These are phyloP conservation scores for Suhomyces wounanorum DNA, from an alignment of 1,139 yeast species.

Conservation along the genomic window DNA sequence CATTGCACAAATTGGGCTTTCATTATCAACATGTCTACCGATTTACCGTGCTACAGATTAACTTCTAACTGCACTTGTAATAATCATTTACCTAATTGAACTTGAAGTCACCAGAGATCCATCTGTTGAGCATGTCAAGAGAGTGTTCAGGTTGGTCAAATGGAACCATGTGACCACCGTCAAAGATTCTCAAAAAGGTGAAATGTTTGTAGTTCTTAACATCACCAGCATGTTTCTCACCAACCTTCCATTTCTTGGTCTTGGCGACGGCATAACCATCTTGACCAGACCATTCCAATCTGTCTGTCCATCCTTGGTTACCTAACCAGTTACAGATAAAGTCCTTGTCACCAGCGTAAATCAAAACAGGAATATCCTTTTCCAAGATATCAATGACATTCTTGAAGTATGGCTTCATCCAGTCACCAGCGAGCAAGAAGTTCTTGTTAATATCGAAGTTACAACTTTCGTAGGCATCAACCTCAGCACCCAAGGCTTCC, in stretches of 20 bases:
- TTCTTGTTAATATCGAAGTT: constrained; percentile 81
- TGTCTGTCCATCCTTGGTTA: constrained; percentile 79
- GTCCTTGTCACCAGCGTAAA: constrained; percentile 86
- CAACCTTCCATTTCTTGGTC: constrained; percentile 42
- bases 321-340: constrained; percentile 88
- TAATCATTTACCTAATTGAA: constrained; percentile 4
- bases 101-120: constrained; percentile 41
- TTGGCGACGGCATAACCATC: constrained; percentile 50
- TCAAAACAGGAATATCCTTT: constrained; percentile 64
- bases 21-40: too few species aligned
- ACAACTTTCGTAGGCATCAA: constrained; percentile 79
- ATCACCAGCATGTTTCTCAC: constrained; percentile 45
- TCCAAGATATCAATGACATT: constrained; percentile 60
- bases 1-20: too few species aligned
- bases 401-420: constrained; percentile 86
- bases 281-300: constrained; percentile 64
- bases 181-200: constrained; percentile 50
- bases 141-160: constrained; percentile 49
- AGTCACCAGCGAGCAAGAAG: constrained; percentile 84
- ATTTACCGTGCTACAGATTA: background rate
- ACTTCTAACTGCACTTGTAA: background rate
- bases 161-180: constrained; percentile 56
- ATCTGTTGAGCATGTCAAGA: constrained; percentile 50
- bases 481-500: constrained; percentile 90
- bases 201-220: constrained; percentile 49